Evolutionary conservation across 495 filamentous ascomycete species (phyloP), one percentile per base, ranked within the genome.

Genomic region (Tuber borchii): DNA sequence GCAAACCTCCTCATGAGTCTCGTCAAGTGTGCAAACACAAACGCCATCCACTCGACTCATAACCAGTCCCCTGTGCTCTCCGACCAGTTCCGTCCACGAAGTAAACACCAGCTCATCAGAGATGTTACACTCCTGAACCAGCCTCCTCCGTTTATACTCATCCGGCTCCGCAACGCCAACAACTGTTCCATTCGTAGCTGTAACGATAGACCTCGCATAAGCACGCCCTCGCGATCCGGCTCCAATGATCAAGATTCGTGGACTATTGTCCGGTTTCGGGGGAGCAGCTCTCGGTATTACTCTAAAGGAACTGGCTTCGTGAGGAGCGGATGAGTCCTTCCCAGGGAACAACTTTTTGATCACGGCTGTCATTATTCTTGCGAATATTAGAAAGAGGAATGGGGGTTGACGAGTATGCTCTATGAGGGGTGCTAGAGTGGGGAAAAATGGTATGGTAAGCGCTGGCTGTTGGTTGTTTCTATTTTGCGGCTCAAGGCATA

Each of bases 1-100:
- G 34, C 65, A 44, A 65, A 79, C 82, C 73, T 92, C 92, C 9
- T 88, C 88, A 83, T 99, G 95, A 79, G 91, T 90, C 83, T 97
- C 91, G 83, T 99, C 95, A 37, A 93, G 86, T 1, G 94, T 93
- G 82, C 94, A 97, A 61, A 99, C 88, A 79, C 97, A 93, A 42
- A 91, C 90, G 0, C 91, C 95, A 83, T 97, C 93, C 2, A 97
- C 87, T 2, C 88, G 89, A 2, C 65, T 51, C 14, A 83, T 84
- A 1, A 88, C 86, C 44, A 91, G 88, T 19, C 83, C 80, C 3
- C 80, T 73, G 79, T 95, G 90, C 84, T 89, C 94, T 22, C 82
- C 76, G 7, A 94, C 73, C 83, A 93, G 95, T 3, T 92, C 87
- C 14, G 86, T 85, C 94, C 94, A 97, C 78, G 89, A 89, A 1